Base-by-base conservation (phyloP, 768 basidiomycete species). In the Russula olivacea region DNA sequence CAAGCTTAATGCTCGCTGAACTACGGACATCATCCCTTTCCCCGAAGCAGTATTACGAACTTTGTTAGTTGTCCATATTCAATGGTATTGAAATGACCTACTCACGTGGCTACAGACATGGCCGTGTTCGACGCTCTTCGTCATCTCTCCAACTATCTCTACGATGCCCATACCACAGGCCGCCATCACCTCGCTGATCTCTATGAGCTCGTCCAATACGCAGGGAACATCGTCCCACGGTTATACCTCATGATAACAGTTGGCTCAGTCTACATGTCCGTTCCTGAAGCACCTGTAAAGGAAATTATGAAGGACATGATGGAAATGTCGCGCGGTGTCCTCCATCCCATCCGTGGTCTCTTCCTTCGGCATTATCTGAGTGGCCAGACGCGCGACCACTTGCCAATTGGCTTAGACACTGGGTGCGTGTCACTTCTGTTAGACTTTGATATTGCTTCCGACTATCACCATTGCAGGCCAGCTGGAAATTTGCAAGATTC, bases 231-330 rank as follows among this genome's bases (percentile, higher is more conserved):
- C 73, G 88, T 96, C 54, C 93, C 93, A 28, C 86, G 93, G 19
- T 80, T 92, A 40, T 93, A 98, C 76, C 90, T 98, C 71, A 98
- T 99, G 97, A 97, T 98, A 70, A 98, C 97, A 43, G 96, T 99
- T 65, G 97, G 97, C 67, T 92, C 96, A 0, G 95, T 98, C 40
- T 99, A 98, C 80, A 98, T 99, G 97, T 94, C 93, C 32, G 87
- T 98, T 56, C 86, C 93, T 2, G 96, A 97, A 63, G 95, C 96
- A 11, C 96, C 96, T 4, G 87, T 98, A 60, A 97, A 94, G 80
- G 96, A 99, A 77, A 93, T 99, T 66, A 99, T 98, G 96, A 98
- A 97, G 81, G 97, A 99, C 75, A 98, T 98, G 96, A 89, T 99
- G 89, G 97, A 99, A 75, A 98, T 98, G 97, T 93, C 93, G 40